phyloP scores from a whole-genome alignment of 2,329 filamentous ascomycete species.

The Cercospora sp. region DNA sequence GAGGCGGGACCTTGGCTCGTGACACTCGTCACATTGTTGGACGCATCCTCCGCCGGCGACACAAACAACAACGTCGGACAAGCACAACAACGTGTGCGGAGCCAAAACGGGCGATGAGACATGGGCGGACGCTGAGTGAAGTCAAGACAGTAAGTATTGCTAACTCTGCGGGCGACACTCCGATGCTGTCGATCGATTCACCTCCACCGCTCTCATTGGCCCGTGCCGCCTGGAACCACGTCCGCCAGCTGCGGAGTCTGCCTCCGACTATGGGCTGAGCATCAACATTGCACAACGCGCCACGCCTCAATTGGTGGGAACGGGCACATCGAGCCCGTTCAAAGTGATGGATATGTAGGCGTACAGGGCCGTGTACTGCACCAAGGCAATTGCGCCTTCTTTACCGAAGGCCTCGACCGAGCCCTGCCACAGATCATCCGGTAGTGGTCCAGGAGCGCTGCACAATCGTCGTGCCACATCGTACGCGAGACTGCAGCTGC shows the following conservation, averaged over 20 bases:
- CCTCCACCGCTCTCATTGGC: not conserved
- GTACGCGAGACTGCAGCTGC: constrained; percentile 26
- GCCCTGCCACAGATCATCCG: constrained; percentile 25
- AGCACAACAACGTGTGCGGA: not conserved
- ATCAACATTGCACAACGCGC: not conserved
- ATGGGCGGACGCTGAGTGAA: not conserved
- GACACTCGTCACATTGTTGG: not conserved
- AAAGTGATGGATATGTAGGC: constrained; percentile 29
- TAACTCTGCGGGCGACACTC: not conserved
- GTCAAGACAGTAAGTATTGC: not conserved
- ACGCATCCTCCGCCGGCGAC: not conserved
- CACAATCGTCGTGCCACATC: constrained; percentile 30
- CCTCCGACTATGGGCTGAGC: not conserved
- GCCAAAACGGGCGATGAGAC: not conserved
- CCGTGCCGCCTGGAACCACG: not conserved
- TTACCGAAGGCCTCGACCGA: constrained; percentile 27
- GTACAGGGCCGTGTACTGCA: constrained; percentile 32
- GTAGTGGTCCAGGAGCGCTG: constrained; percentile 26
- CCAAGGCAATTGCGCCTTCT: constrained; percentile 30
- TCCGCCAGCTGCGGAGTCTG: not conserved
- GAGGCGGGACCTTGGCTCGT: not conserved
- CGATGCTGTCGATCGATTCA: not conserved
- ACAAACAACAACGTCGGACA: not conserved
- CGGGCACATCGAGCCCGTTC: constrained; percentile 30
- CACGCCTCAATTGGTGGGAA: not conserved